Evolutionary conservation across 1,139 yeast genomes (phyloP), one percentile per base, ranked within the genome.

Genomic region (Pichia sp.): DNA sequence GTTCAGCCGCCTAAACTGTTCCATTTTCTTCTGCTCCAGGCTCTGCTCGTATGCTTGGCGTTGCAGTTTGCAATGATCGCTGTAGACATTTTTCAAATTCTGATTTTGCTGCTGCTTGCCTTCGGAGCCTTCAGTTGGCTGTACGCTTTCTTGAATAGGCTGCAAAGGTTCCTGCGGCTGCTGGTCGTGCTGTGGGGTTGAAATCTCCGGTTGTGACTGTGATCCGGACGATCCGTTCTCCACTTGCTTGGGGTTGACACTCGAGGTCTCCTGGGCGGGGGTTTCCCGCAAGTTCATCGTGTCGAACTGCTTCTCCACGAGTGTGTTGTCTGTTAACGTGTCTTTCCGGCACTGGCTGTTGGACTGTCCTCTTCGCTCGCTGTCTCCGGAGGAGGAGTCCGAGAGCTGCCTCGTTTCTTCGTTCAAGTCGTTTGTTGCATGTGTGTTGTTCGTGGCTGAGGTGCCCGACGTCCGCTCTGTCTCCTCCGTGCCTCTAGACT

Each of bases 21-120:
- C 57, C 56, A 54, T 54, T 38, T 54, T 53, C 27, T 54, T 54
- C 38, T 56, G 52, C 42, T 53, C 57, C 7, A 53, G 42, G 8
- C 45, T 31, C 16, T 53, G 54, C 42, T 55, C 58, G 42, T 34
- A 50, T 9, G 51, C 10, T 33, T 48, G 54, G 4, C 58, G 20
- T 24, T 53, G 34, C 12, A 31, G 12, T 9, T 31, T 12, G 34
- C 34, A 8, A 31, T 20, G 24, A 20, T 20, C 24, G 24, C 24
- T 20, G 24, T 20, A 20, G 24, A 20, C 24, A 3, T 20, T 20
- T 3, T 20, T 20, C 24, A 3, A 20, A 20, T 20, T 20, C 24
- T 20, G 24, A 20, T 20, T 20, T 31, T 31, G 34, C 34, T 31
- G 34, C 34, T 31, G 56, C 10, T 33, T 5, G 24, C 4, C 33